Percentiles rank a stretch among this genome's conserved stretches.
phyloP scores from a whole-genome alignment of 78 protist genomes.

The Mantamonas sphyraenae region DNA sequence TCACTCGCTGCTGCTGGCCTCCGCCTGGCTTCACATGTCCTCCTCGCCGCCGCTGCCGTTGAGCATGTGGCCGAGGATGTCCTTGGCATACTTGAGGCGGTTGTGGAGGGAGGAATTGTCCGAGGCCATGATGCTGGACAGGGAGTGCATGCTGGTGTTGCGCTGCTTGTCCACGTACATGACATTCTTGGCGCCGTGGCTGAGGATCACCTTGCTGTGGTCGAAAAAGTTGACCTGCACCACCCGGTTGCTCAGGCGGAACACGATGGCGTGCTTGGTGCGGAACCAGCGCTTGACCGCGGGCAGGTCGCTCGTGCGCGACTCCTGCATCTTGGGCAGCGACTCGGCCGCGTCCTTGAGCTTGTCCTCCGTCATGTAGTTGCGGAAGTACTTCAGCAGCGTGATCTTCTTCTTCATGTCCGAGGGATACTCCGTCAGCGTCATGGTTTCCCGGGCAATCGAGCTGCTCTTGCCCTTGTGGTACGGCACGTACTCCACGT shows the following conservation, averaged over 20 bases:
- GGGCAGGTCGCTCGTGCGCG: not conserved
- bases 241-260: slow-evolving; percentile 54
- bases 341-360: not conserved
- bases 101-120: slow-evolving; percentile 8
- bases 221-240: slow-evolving; percentile 67
- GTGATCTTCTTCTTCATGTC: slow-evolving; percentile 63
- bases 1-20: too few species aligned
- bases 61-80: slow-evolving; percentile 26
- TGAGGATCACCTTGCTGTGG: slow-evolving; percentile 47
- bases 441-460: not conserved
- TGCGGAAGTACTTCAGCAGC: slow-evolving; percentile 64
- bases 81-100: slow-evolving; percentile 24
- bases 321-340: not conserved
- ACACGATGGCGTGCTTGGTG: slow-evolving; percentile 65
- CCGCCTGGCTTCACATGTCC: too few species aligned
- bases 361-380: slow-evolving; percentile 27
- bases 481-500: not conserved
- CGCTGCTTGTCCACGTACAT: slow-evolving; percentile 27
- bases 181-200: slow-evolving; percentile 14
- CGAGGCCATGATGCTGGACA: not conserved
- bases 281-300: slow-evolving; percentile 69
- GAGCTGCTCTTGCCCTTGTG: not conserved
- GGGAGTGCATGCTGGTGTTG: not conserved
- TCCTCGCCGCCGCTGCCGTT: too few species aligned
- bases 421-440: slow-evolving; percentile 6